Percentiles rank a stretch among this genome's conserved stretches.
Evolutionary conservation across 768 basidiomycete species (phyloP).

Genomic region (Suillus occidentalis): DNA sequence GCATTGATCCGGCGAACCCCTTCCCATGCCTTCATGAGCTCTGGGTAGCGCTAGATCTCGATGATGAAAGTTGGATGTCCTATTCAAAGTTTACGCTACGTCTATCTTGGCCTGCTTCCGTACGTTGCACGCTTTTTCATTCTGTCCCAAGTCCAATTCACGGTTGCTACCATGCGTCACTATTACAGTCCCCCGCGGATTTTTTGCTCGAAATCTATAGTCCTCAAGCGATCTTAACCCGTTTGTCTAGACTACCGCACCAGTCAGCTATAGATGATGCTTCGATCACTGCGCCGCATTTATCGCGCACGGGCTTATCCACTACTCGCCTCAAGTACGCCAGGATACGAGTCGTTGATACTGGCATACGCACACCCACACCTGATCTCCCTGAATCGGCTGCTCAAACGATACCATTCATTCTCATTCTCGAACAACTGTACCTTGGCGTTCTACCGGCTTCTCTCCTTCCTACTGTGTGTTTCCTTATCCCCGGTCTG

Average conservation of each 20-base stretch:
- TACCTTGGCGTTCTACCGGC: constrained; percentile 59
- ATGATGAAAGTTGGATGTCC: constrained; percentile 38
- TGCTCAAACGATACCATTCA: constrained; percentile 43
- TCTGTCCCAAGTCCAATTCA: background rate
- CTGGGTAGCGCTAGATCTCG: constrained; percentile 50
- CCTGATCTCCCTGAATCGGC: constrained; percentile 16
- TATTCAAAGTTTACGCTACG: constrained; percentile 51
- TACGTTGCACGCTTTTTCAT: constrained; percentile 32
- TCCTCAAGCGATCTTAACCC: constrained; percentile 30
- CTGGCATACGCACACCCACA: constrained; percentile 50
- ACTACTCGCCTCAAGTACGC: constrained; percentile 51
- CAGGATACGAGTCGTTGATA: constrained; percentile 53
- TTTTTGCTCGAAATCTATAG: constrained; percentile 42
- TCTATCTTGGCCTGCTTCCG: constrained; percentile 56
- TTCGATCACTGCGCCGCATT: constrained; percentile 4
- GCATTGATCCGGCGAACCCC: constrained; percentile 8
- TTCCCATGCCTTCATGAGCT: constrained; percentile 42
- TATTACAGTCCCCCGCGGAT: constrained; percentile 42
- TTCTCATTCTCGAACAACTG: constrained; percentile 58
- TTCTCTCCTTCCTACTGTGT: constrained; percentile 41
- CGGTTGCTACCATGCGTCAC: background rate
- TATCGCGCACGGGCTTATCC: constrained; percentile 3
- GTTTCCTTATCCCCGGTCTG: constrained; percentile 30
- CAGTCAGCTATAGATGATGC: constrained; percentile 5
- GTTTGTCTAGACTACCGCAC: constrained; percentile 14